Percentiles rank a stretch among this genome's conserved stretches.
Conservation (phyloP, 495 filamentous ascomycete species). For the Penicillium paxilli region DNA sequence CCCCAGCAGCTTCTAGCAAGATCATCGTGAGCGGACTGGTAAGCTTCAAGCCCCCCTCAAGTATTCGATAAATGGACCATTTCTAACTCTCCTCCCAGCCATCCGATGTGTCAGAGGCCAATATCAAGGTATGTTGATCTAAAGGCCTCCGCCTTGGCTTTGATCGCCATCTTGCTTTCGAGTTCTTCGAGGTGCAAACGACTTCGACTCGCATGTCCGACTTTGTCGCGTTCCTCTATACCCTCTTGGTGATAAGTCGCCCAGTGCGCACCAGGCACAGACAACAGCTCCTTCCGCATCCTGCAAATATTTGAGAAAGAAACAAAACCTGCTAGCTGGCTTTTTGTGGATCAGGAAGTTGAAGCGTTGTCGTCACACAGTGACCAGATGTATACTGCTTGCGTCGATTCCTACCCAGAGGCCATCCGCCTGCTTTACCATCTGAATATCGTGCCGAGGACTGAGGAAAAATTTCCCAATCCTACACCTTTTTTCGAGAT, state of each 20-base stretch:
- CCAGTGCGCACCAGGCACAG: slow-evolving; percentile 28
- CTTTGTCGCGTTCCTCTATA: slow-evolving; percentile 26
- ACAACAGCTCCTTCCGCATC: slow-evolving; percentile 41
- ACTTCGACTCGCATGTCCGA: slow-evolving; percentile 36
- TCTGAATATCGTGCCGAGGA: slow-evolving; percentile 40
- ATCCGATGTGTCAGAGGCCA: slow-evolving; percentile 86
- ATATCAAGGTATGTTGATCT: slow-evolving; percentile 99
- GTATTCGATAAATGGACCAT: neutral
- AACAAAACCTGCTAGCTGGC: slow-evolving; percentile 26
- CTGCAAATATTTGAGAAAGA: slow-evolving; percentile 22
- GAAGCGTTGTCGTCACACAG: slow-evolving; percentile 48
- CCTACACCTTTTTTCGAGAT: slow-evolving; percentile 18
- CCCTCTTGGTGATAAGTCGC: slow-evolving; percentile 25
- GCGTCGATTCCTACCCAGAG: slow-evolving; percentile 12
- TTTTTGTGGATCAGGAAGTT: slow-evolving; percentile 44
- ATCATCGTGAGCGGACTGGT: slow-evolving; percentile 98
- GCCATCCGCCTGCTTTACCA: slow-evolving; percentile 22
- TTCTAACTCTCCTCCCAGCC: slow-evolving; percentile 68
- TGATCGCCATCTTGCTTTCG: slow-evolving; percentile 53
- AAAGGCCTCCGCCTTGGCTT: slow-evolving; percentile 57
- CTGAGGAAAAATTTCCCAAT: slow-evolving; percentile 27
- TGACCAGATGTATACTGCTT: slow-evolving; percentile 24
- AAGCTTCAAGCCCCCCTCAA: slow-evolving; percentile 39
- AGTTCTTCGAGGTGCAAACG: slow-evolving; percentile 44
- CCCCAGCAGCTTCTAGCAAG: slow-evolving; percentile 71